These are phyloP conservation scores for Trichoderma endophyticum DNA, from an alignment of 2,329 filamentous ascomycete genomes.

Conservation along the genomic window DNA sequence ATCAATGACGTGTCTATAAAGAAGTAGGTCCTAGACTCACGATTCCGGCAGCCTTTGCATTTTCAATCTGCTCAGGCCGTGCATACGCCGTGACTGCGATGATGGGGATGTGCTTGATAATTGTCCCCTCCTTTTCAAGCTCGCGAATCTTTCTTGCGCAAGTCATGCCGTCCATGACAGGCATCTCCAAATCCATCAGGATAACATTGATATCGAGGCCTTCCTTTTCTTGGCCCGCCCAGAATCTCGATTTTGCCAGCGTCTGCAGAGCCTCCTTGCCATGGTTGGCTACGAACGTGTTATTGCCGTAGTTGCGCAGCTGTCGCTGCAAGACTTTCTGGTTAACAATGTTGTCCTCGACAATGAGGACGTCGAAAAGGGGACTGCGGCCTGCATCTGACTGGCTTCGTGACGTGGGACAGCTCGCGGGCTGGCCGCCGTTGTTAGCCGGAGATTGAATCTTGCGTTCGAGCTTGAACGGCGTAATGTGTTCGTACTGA, in stretches of 20 bases:
- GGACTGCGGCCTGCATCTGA: conserved; percentile 26
- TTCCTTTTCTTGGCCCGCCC: conserved; percentile 46
- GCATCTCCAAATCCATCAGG: conserved; percentile 81
- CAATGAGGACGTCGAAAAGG: conserved; percentile 57
- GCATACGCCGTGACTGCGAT: conserved; percentile 84
- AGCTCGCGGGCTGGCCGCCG: conserved; percentile 23
- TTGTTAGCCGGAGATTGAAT: conserved; percentile 23
- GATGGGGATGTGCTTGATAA: conserved; percentile 67
- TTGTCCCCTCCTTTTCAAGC: conserved; percentile 59
- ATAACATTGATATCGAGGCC: conserved; percentile 62
- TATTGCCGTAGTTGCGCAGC: conserved; percentile 58
- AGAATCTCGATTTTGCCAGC: conserved; percentile 54
- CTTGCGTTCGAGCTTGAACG: conserved; percentile 36
- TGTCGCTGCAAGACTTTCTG: conserved; percentile 62
- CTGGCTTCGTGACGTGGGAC: conserved; percentile 17
- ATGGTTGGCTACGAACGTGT: conserved; percentile 61
- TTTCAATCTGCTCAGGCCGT: conserved; percentile 68
- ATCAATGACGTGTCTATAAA: not conserved
- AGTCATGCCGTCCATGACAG: conserved; percentile 76
- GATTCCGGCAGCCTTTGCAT: conserved; percentile 69
- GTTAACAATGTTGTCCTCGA: conserved; percentile 67
- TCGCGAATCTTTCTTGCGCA: conserved; percentile 68
- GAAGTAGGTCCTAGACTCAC: conserved; percentile 43
- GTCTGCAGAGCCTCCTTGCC: conserved; percentile 60
- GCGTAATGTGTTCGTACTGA: conserved; percentile 37